Conservation (phyloP, 2,329 filamentous ascomycete genomes). For the Aspergillus hiratsukae region DNA sequence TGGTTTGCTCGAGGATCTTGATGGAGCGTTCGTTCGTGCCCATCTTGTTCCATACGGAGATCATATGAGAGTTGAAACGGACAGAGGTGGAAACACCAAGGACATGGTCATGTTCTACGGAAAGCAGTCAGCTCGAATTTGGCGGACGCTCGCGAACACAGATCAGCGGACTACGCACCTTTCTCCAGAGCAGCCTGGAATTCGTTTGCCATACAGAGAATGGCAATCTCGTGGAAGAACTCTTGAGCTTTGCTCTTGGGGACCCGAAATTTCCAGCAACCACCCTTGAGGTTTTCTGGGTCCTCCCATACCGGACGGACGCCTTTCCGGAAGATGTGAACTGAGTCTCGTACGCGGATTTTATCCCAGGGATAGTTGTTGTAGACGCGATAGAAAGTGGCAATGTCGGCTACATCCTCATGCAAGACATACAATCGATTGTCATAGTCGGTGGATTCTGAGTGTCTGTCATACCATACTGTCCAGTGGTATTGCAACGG, state of each 20-base stretch:
- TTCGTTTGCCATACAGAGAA: slow-evolving; percentile 36
- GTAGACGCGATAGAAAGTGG: slow-evolving; percentile 69
- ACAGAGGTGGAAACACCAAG: slow-evolving; percentile 84
- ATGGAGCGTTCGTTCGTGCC: slow-evolving; percentile 74
- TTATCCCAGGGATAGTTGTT: slow-evolving; percentile 75
- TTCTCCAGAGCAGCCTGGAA: slow-evolving; percentile 66
- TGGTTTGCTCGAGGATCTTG: slow-evolving; percentile 66
- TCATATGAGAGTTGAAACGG: slow-evolving; percentile 81
- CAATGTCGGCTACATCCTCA: slow-evolving; percentile 40
- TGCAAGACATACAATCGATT: slow-evolving; percentile 36
- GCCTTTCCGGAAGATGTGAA: slow-evolving; percentile 75
- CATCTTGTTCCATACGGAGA: slow-evolving; percentile 92
- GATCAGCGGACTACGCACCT: slow-evolving; percentile 52
- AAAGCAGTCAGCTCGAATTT: background rate
- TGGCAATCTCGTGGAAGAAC: slow-evolving; percentile 35
- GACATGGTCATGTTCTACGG: slow-evolving; percentile 72
- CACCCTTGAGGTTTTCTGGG: slow-evolving; percentile 76
- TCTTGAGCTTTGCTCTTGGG: slow-evolving; percentile 65
- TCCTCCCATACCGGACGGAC: slow-evolving; percentile 81
- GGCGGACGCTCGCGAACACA: background rate
- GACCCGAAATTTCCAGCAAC: slow-evolving; percentile 89
- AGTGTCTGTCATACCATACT: slow-evolving; percentile 45
- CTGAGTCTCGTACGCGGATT: slow-evolving; percentile 71
- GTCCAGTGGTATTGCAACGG: slow-evolving; percentile 47
- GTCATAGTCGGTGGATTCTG: slow-evolving; percentile 25